phyloP scores from a whole-genome alignment of 495 filamentous ascomycete species.

The Aspergillus nanangensis region DNA sequence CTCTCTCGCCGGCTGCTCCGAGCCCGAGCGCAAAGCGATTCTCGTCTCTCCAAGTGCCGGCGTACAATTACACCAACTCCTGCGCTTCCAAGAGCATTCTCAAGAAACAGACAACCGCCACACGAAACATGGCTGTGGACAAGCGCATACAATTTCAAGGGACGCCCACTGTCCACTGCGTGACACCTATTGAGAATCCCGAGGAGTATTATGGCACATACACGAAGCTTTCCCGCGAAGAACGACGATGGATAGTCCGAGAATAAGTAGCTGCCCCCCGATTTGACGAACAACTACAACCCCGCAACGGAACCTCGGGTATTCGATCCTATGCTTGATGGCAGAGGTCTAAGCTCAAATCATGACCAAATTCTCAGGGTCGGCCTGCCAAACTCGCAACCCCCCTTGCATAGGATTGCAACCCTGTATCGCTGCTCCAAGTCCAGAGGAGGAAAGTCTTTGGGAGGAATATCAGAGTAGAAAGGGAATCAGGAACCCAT shows the following conservation, averaged over 20 bases:
- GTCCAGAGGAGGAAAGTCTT: background rate
- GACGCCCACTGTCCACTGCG: conserved; percentile 45
- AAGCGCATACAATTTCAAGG: conserved; percentile 46
- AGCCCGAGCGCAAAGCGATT: conserved; percentile 42
- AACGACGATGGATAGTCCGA: conserved; percentile 42
- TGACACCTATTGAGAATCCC: conserved; percentile 48
- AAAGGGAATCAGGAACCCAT: too few relatives aligned
- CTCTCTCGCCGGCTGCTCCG: conserved; percentile 37
- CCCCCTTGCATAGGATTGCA: too few relatives aligned
- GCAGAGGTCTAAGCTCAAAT: too few relatives aligned
- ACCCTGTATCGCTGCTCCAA: background rate
- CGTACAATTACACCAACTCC: conserved; percentile 42
- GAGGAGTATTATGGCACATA: conserved; percentile 52
- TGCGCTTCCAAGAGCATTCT: conserved; percentile 49
- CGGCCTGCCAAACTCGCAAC: too few relatives aligned
- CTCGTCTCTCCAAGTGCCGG: conserved; percentile 36
- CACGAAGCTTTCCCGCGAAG: conserved; percentile 45
- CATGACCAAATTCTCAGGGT: too few relatives aligned
- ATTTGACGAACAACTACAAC: conserved; percentile 5
- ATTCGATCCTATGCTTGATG: background rate
- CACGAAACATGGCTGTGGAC: conserved; percentile 11
- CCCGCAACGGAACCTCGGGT: too few relatives aligned
- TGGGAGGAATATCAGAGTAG: background rate
- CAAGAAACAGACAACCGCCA: conserved; percentile 33
- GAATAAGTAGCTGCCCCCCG: conserved; percentile 18